Conservation (phyloP, 345 rosid genomes). For the Salix purpurea region DNA sequence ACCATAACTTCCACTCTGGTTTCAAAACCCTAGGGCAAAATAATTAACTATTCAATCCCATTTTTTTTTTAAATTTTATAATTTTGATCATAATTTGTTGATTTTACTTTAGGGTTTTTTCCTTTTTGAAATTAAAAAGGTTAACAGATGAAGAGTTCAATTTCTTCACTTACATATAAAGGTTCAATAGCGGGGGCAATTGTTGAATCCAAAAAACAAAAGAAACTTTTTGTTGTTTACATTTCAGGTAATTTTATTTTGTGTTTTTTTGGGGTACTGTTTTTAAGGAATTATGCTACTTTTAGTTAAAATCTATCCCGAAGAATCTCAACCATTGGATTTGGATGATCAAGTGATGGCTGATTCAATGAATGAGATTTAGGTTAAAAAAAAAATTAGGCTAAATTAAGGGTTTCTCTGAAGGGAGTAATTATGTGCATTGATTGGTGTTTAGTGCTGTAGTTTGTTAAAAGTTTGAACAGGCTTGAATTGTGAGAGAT, state of each 20-base stretch:
- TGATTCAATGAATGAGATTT: neutral
- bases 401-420: neutral
- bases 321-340: neutral
- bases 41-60: neutral
- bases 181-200: slow-evolving; percentile 78
- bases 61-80: too few species aligned
- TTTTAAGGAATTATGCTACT: neutral
- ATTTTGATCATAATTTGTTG: neutral
- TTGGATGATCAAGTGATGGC: neutral
- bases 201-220: slow-evolving; percentile 55
- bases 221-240: slow-evolving; percentile 81
- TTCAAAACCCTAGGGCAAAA: neutral
- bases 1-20: neutral
- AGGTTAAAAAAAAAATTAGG: too few species aligned
- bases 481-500: neutral
- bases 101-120: neutral
- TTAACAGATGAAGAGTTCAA: slow-evolving; percentile 55
- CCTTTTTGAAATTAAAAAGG: neutral
- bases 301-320: neutral
- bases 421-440: neutral
- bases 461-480: neutral
- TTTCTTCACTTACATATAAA: slow-evolving; percentile 51
- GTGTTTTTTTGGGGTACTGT: neutral
- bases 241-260: slow-evolving; percentile 51
- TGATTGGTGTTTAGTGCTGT: neutral